Conservation (phyloP, 805 yeast genomes). For the Ogataea kodamae region DNA sequence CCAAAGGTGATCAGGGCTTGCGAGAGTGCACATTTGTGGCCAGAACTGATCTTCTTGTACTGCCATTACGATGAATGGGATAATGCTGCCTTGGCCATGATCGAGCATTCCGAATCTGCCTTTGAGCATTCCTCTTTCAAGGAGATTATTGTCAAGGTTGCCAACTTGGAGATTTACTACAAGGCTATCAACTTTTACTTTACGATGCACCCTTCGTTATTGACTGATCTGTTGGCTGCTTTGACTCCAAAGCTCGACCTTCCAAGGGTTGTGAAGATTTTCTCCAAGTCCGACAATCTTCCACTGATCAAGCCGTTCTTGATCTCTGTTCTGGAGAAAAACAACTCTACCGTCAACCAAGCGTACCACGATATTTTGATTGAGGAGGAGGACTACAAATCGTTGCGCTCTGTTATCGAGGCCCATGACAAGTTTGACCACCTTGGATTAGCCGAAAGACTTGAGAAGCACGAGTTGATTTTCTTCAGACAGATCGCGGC, state of each 20-base stretch:
- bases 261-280: conserved; percentile 90
- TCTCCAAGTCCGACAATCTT: conserved; percentile 91
- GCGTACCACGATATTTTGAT: conserved; percentile 94
- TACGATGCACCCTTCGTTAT: conserved; percentile 84
- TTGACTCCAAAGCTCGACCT: conserved; percentile 88
- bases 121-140: conserved; percentile 93
- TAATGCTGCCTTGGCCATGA: conserved; percentile 94
- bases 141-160: conserved; percentile 90
- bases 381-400: conserved; percentile 94
- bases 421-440: conserved; percentile 89
- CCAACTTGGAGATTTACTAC: conserved; percentile 94
- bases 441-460: conserved; percentile 84
- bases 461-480: conserved; percentile 85
- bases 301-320: conserved; percentile 95
- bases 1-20: conserved; percentile 95
- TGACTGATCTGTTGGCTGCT: conserved; percentile 80
- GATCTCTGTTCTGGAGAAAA: conserved; percentile 85
- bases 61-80: conserved; percentile 99
- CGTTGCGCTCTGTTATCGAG: conserved; percentile 83
- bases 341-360: conserved; percentile 84
- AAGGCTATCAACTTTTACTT: conserved; percentile 95
- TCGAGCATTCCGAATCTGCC: conserved; percentile 88
- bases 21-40: conserved; percentile 92
- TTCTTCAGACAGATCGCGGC: conserved; percentile 98
- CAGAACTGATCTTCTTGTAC: conserved; percentile 91